These are phyloP conservation scores for Aspergillus conjunctus DNA, from an alignment of 495 filamentous ascomycete genomes.

Conservation along the genomic window DNA sequence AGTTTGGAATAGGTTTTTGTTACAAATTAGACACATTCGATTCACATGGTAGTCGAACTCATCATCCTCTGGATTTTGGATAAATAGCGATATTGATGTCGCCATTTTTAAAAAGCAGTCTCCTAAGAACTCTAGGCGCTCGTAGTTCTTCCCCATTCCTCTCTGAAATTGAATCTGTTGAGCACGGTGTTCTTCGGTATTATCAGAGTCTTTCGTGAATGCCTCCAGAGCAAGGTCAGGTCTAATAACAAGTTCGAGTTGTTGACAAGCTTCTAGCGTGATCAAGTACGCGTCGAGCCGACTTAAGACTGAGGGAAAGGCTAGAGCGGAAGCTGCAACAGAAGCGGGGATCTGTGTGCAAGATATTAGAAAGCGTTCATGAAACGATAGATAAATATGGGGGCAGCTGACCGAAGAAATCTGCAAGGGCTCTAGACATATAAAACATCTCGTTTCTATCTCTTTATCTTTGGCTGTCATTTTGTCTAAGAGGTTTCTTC, in stretches of 20 bases:
- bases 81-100: slow-evolving; percentile 83
- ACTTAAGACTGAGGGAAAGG: slow-evolving; percentile 81
- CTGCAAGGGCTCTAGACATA: slow-evolving; percentile 65
- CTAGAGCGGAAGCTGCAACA: slow-evolving; percentile 65
- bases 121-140: slow-evolving; percentile 90
- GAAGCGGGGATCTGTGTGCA: slow-evolving; percentile 65
- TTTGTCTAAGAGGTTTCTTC: slow-evolving; percentile 78
- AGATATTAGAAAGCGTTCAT: slow-evolving; percentile 24
- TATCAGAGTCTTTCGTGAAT: slow-evolving; percentile 92
- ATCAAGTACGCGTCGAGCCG: slow-evolving; percentile 82
- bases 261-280: slow-evolving; percentile 68
- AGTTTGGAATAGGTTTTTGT: slow-evolving; percentile 80
- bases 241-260: slow-evolving; percentile 60
- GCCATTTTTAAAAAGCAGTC: slow-evolving; percentile 96
- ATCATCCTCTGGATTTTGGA: slow-evolving; percentile 70
- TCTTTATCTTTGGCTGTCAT: slow-evolving; percentile 54
- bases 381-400: not conserved
- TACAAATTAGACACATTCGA: slow-evolving; percentile 90
- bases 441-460: slow-evolving; percentile 35
- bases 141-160: slow-evolving; percentile 97
- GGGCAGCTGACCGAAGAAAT: slow-evolving; percentile 70
- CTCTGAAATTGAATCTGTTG: slow-evolving; percentile 74
- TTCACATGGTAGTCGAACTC: slow-evolving; percentile 90
- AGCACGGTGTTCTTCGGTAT: slow-evolving; percentile 73
- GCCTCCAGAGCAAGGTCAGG: slow-evolving; percentile 81